Base-by-base conservation (phyloP, 352 stramenopile genomes). In the Phytophthora uliginosa region DNA sequence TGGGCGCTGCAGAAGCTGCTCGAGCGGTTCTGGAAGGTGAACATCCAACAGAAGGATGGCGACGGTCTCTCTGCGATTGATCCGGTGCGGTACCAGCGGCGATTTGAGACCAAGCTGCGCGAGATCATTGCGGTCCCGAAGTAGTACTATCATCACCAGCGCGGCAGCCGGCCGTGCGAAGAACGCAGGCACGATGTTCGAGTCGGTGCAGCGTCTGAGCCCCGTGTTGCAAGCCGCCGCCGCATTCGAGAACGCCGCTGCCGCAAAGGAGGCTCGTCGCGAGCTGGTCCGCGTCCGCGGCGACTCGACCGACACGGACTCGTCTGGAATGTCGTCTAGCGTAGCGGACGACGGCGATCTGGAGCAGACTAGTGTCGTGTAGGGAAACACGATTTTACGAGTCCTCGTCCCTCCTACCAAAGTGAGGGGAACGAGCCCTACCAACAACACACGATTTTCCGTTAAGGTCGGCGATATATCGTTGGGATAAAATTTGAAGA, bases 61-160 rank as follows among this genome's bases (percentile, higher is more conserved):
- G 80, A 95, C 4, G 91, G 91, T 0, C 64, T 97, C n/a, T 96
- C 88, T 8, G 91, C 91, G 5, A 96, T 97, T 54, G 83, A 94
- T 10, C 91, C 91, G 0, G 77, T 85, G 20, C 63, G 52, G 15
- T 97, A 97, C 68, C 86, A 94, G 63, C 74, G 73, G 10, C 88
- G 91, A n/a, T 97, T 97, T 50, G 88, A 95, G 59, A 54, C 81
- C 38, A 96, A 96, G 70, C 66, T 95, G 57, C 83, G 84, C 15
- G 87, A 96, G 60, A 91, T 96, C 66, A 95, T 95, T 26, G 75
- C 84, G 13, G 79, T 95, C 24, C 88, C 88, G 8, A 93, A 90
- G 65, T 82, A 95, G 26, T 82, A 79, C 31, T 73, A 76, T 50
- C 74, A 75, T 28, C 63, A 38, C 4, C 66, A 77, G 53, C 70